Conservation (phyloP, 2,329 filamentous ascomycete species). For the Alternaria sp. region DNA sequence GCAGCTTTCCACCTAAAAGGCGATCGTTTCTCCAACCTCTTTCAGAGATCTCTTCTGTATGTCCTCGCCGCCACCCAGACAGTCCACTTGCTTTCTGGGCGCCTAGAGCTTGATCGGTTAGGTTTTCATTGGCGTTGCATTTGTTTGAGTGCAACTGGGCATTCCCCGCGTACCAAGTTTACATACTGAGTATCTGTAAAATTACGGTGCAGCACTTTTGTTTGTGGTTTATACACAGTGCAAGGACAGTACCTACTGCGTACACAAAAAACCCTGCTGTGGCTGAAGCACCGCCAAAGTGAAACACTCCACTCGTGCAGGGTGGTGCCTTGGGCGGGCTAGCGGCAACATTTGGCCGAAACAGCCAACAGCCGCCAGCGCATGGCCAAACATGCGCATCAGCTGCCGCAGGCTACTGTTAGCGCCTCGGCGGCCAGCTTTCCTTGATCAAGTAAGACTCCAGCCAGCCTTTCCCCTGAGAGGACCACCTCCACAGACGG, state of each 20-base stretch:
- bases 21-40: neutral
- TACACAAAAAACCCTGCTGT: slow-evolving; percentile 11
- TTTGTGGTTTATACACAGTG: neutral
- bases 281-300: slow-evolving; percentile 19
- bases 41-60: neutral
- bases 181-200: neutral
- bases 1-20: neutral
- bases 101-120: neutral
- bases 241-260: neutral
- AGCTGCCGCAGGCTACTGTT: slow-evolving; percentile 17
- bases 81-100: neutral
- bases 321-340: neutral
- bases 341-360: slow-evolving; percentile 4
- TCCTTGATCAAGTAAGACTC: slow-evolving; percentile 12
- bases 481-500: slow-evolving; percentile 16
- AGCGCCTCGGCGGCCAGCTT: slow-evolving; percentile 18
- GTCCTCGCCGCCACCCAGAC: neutral
- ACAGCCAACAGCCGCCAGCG: slow-evolving; percentile 1
- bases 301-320: slow-evolving; percentile 6
- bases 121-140: neutral
- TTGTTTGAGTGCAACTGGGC: neutral
- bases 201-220: neutral
- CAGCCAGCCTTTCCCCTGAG: slow-evolving; percentile 22
- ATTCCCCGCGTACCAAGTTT: neutral
- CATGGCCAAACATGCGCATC: slow-evolving; percentile 3